phyloP scores from a whole-genome alignment of 2,329 filamentous ascomycete genomes.

The Colletotrichum zoysiae region DNA sequence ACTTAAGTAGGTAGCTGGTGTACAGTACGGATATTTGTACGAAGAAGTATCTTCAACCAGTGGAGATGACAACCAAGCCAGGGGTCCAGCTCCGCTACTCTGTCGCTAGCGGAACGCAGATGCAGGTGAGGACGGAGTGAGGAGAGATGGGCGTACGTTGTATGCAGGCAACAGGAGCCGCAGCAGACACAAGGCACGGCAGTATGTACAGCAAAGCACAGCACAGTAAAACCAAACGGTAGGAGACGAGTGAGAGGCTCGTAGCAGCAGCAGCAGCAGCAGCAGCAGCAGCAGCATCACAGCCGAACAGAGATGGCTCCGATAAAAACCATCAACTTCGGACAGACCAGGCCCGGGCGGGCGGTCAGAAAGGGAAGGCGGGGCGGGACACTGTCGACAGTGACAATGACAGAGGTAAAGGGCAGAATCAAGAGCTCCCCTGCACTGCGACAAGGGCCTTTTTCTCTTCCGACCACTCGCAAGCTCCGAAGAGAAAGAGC shows the following conservation, averaged over 20 bases:
- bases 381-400: not conserved
- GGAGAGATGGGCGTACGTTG: conserved; percentile 1
- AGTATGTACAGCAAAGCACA: not conserved
- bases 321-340: not conserved
- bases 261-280: too few relatives aligned
- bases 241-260: not conserved
- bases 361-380: conserved; percentile 6
- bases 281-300: not conserved
- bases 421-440: conserved; percentile 26
- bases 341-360: conserved; percentile 1
- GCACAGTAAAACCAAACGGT: not conserved
- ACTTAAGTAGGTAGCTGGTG: too few relatives aligned
- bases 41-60: conserved; percentile 1
- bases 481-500: conserved; percentile 38
- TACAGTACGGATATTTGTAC: too few relatives aligned
- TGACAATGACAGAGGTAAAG: conserved; percentile 9
- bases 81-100: conserved; percentile 28
- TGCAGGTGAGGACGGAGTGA: conserved; percentile 4
- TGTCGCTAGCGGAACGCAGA: conserved; percentile 9
- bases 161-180: conserved; percentile 12
- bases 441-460: conserved; percentile 17
- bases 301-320: not conserved
- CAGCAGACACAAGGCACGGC: conserved; percentile 7
- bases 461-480: conserved; percentile 33
- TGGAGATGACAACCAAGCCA: conserved; percentile 19